A percentile compares a stretch with the other conserved stretches of the same genome.
These are phyloP conservation scores for Cordia subcordata DNA, from an alignment of 257 asterid genomes.

Conservation along the genomic window DNA sequence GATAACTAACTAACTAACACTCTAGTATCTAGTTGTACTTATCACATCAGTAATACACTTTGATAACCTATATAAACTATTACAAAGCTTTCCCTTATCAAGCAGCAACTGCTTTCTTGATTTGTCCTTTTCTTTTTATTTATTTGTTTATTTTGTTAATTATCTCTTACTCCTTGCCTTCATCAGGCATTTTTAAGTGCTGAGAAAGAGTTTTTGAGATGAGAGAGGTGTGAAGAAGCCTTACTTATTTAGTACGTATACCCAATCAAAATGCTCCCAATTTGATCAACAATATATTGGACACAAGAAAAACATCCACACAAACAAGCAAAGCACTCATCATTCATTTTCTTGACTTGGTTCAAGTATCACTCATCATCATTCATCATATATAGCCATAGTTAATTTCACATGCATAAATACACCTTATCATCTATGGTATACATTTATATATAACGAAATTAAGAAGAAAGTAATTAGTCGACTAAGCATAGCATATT, in stretches of 20 bases:
- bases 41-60: too few relatives aligned
- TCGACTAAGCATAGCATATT: too few relatives aligned
- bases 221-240: background rate
- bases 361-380: too few relatives aligned
- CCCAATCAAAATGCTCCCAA: slow-evolving; percentile 30
- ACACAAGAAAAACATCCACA: slow-evolving; percentile 26
- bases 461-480: too few relatives aligned
- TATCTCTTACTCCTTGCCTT: slow-evolving; percentile 13
- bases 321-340: slow-evolving; percentile 43
- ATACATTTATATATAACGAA: slow-evolving; percentile 20
- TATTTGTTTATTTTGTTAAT: slow-evolving; percentile 8
- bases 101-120: slow-evolving; percentile 18
- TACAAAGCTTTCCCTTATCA: too few relatives aligned
- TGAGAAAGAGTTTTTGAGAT: slow-evolving; percentile 7
- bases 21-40: too few relatives aligned
- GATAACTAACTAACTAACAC: too few relatives aligned
- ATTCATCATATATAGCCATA: too few relatives aligned
- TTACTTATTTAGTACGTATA: too few relatives aligned
- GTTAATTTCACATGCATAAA: slow-evolving; percentile 50
- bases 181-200: slow-evolving; percentile 21
- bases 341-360: too few relatives aligned
- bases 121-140: background rate
- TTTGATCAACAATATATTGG: slow-evolving; percentile 18
- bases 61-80: too few relatives aligned
- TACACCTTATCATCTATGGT: slow-evolving; percentile 20